Evolutionary conservation across 2,329 filamentous ascomycete genomes (phyloP).

Genomic region (Malbranchea zuffiana): DNA sequence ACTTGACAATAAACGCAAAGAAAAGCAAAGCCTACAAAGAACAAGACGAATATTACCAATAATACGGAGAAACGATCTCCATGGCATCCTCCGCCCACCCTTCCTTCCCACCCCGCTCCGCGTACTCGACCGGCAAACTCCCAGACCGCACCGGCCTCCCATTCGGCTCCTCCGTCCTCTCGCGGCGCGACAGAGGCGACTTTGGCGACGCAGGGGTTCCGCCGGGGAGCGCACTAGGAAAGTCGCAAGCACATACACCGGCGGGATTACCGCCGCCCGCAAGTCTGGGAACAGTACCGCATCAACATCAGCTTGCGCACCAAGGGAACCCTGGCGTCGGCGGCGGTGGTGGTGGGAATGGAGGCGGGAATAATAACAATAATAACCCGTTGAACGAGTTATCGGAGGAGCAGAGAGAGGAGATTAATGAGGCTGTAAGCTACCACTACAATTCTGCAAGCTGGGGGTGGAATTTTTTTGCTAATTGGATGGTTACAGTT

Average conservation of each 20-base stretch:
- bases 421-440: conserved; percentile 85
- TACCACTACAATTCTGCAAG: not conserved
- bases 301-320: conserved; percentile 21
- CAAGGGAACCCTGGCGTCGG: conserved; percentile 21
- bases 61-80: too few relatives aligned
- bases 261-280: conserved; percentile 27
- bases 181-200: conserved; percentile 23
- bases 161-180: conserved; percentile 36
- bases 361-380: conserved; percentile 33
- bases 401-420: conserved; percentile 80
- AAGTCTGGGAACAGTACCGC: conserved; percentile 6
- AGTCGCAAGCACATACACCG: conserved; percentile 22
- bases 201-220: conserved; percentile 8
- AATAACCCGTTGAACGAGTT: conserved; percentile 46
- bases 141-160: conserved; percentile 37
- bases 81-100: conserved; percentile 39
- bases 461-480: not conserved
- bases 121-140: conserved; percentile 44
- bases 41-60: too few relatives aligned
- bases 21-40: too few relatives aligned
- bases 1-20: too few relatives aligned
- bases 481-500: conserved; percentile 47
- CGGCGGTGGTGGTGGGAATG: conserved; percentile 29
- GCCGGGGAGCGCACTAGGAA: conserved; percentile 16
- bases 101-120: conserved; percentile 45